A percentile compares a stretch with the other conserved stretches of the same genome.
These are phyloP conservation scores for Scedosporium apiospermum DNA, from an alignment of 2,329 filamentous ascomycete genomes.

Conservation along the genomic window DNA sequence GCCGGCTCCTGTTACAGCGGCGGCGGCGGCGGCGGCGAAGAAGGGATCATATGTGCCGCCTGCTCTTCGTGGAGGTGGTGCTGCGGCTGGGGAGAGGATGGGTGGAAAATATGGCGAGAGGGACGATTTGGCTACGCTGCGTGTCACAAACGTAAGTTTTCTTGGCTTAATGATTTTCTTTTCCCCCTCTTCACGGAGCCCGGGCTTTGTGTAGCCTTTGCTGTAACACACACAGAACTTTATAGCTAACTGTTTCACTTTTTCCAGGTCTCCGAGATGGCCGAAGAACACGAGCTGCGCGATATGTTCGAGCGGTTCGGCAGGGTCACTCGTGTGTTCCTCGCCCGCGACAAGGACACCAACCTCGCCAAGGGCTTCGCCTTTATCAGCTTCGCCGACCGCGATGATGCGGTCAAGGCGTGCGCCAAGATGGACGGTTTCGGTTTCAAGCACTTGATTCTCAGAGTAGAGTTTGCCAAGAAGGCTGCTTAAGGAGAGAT, in stretches of 20 bases:
- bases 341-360: constrained; percentile 96
- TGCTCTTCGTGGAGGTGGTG: constrained; percentile 67
- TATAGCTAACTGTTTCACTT: constrained; percentile 12
- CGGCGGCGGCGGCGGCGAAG: constrained; percentile 53
- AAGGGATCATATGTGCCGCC: constrained; percentile 89
- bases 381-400: constrained; percentile 93
- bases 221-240: too few relatives aligned
- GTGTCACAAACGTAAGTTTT: constrained; percentile 86
- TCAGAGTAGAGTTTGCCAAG: constrained; percentile 83
- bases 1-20: constrained; percentile 33
- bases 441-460: constrained; percentile 79
- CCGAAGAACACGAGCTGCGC: constrained; percentile 88
- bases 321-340: constrained; percentile 91
- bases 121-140: constrained; percentile 90
- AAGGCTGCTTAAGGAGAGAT: constrained; percentile 17
- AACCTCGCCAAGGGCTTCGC: constrained; percentile 96
- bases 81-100: constrained; percentile 71
- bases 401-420: constrained; percentile 80
- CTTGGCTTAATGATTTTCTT: neutral
- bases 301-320: constrained; percentile 98
- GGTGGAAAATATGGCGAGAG: constrained; percentile 82
- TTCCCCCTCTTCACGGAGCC: neutral
- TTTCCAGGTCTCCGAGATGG: constrained; percentile 81
- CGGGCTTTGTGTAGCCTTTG: neutral
- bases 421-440: constrained; percentile 98